Percentiles rank a stretch among this genome's conserved stretches.
These are phyloP conservation scores for Fraxinus anomala DNA, from an alignment of 257 asterid species.

Conservation along the genomic window DNA sequence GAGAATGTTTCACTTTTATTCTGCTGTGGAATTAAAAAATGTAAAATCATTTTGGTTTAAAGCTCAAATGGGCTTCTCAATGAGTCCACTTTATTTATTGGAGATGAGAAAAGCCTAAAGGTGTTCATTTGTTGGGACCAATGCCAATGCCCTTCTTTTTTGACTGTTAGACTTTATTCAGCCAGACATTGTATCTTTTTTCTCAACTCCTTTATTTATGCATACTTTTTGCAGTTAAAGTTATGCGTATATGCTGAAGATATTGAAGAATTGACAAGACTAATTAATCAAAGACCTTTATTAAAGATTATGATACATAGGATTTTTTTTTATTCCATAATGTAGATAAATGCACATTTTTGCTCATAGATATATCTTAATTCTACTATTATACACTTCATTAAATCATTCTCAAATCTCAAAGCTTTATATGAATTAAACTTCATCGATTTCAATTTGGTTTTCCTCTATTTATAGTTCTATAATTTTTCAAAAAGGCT, in stretches of 20 bases:
- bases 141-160: slow-evolving; percentile 45
- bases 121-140: slow-evolving; percentile 47
- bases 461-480: background rate
- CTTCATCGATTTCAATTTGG: too few species aligned
- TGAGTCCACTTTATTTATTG: slow-evolving; percentile 52
- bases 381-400: background rate
- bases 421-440: too few species aligned
- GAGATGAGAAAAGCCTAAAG: slow-evolving; percentile 59
- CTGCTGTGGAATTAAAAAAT: slow-evolving; percentile 39
- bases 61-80: slow-evolving; percentile 41
- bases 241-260: background rate
- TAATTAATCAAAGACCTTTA: background rate
- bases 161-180: slow-evolving; percentile 46
- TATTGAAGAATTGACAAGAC: background rate
- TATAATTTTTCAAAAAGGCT: too few species aligned
- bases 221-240: slow-evolving; percentile 8
- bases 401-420: too few species aligned
- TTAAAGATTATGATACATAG: background rate
- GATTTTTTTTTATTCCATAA: too few species aligned
- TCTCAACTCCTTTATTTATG: background rate
- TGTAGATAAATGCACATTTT: background rate
- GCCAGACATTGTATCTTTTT: slow-evolving; percentile 31
- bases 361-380: too few species aligned
- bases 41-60: slow-evolving; percentile 57
- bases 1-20: slow-evolving; percentile 34